Base-by-base conservation (phyloP, 1,139 yeast genomes). In the Hyphopichia wangnamkhiaoensis region DNA sequence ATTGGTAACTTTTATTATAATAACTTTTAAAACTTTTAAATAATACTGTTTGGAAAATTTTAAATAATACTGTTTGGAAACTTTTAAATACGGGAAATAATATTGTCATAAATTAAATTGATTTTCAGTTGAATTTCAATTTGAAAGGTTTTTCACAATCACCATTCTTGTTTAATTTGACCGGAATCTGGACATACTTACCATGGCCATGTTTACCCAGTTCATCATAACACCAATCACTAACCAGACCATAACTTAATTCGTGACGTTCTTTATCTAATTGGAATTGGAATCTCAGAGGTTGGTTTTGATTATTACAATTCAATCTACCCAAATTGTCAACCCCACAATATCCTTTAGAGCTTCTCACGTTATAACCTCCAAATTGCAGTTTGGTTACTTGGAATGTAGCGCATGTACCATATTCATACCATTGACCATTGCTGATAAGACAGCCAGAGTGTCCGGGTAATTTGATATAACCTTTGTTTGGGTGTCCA, bases 361-460 rank as follows among this genome's bases (percentile, higher is more conserved):
- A 78, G 1, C 93, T 76, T 40, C 71, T 71, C 26, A 88, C 54
- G 41, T 80, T 76, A 51, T 79, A 74, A n/a, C 91, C 91, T 4
- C 94, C 95, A 59, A 79, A 82, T 26, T 78, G 76, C 28, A 83
- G 78, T 39, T 79, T 53, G 23, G 49, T 65, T 14, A 71, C 52
- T 15, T 72, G 70, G 63, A 74, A 89, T 3, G 85, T 81, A 2
- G 96, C 98, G 63, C 97, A 91, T 1, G 95, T 82, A 1, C 97
- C 97, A 27, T 80, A 73, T 5, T 75, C 63, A 63, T 84, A 88
- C 91, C 95, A 90, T 50, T 80, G 78, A 5, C 98, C 98, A 53
- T 80, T 86, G 45, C 85, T 79, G 52, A 90, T 91, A 41, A 91
- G 66, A 64, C 96, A 89, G 2, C 96, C 96, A 5, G 71, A 57